Evolutionary conservation across 192 early-diverging fungal genomes (phyloP), one percentile per base, ranked within the genome.

Genomic region (Podila epigama): DNA sequence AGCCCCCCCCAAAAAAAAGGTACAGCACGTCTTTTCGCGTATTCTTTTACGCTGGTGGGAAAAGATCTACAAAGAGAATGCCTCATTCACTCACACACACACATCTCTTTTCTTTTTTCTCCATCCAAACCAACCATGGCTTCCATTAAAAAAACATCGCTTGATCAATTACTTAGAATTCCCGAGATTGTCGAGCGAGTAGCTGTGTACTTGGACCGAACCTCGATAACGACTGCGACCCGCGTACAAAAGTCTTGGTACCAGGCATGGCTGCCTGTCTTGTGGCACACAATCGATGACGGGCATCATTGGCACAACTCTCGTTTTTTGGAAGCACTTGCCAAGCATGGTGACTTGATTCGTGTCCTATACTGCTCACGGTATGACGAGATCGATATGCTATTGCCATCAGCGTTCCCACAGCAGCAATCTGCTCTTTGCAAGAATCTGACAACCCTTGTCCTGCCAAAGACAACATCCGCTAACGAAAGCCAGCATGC

Each of bases 111-210:
- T 9, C 37, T 39, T 13, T 39, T 39, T 39, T 39, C 37, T 13
- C 37, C 37, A 9, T 13, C 37, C 6, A 39, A 39, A 20, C 42
- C 42, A 13, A 44, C 7, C 42, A 2, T 20, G 22, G 41, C 2
- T 12, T n/a, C 22, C 44, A 25, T 22, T 22, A 22, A 5, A 10
- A 48, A 48, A 48, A 22, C 44, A 7, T 22, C 44, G 25, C 25
- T 48, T 22, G 44, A 48, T 1, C 44, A 39, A 29, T 34, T 63
- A 31, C 51, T 60, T 29, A 41, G 50, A 18, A 27, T 72, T 15
- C 63, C 70, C 27, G 70, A 72, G 51, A 64, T 72, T 32, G 56
- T 58, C 34, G 56, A 65, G 50, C 70, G 70, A 44, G 59, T 72
- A 29, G 29, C 70, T 1, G 44, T n/a, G 8, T 40, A 35, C 18